A percentile compares a stretch with the other conserved stretches of the same genome.
These are phyloP conservation scores for Paecilomyces niveus DNA, from an alignment of 2,329 filamentous ascomycete species.

Conservation along the genomic window DNA sequence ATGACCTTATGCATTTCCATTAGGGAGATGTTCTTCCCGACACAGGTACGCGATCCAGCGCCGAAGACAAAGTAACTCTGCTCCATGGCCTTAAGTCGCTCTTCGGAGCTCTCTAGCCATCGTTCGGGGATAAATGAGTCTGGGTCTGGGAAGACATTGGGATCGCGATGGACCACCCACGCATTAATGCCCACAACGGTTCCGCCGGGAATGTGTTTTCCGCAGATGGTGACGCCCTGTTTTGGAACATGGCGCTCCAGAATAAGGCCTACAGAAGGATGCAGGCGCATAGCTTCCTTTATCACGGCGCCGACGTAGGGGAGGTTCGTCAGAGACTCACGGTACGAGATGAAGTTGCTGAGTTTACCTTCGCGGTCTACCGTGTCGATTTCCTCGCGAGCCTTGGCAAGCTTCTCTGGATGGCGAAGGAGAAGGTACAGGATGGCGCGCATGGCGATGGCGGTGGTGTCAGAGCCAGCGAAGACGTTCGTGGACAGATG, in stretches of 20 bases:
- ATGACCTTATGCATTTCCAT: constrained; percentile 20
- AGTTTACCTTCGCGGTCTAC: constrained; percentile 15
- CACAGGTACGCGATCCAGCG: constrained; percentile 14
- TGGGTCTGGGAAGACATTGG: constrained; percentile 16
- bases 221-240: constrained; percentile 20
- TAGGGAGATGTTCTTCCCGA: constrained; percentile 18
- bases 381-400: constrained; percentile 33
- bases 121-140: constrained; percentile 21
- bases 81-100: constrained; percentile 12
- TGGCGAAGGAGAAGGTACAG: constrained; percentile 32
- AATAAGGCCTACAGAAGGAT: constrained; percentile 26
- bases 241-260: constrained; percentile 29
- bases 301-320: constrained; percentile 29
- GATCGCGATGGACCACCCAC: constrained; percentile 7
- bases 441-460: constrained; percentile 32
- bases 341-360: constrained; percentile 14
- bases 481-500: constrained; percentile 21
- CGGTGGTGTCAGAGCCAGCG: constrained; percentile 25
- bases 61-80: constrained; percentile 12
- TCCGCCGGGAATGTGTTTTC: constrained; percentile 24
- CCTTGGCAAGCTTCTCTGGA: constrained; percentile 20
- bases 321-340: constrained; percentile 19
- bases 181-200: constrained; percentile 32
- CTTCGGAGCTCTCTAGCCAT: constrained; percentile 16
- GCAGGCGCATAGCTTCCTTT: constrained; percentile 31